Evolutionary conservation across 2,329 filamentous ascomycete species (phyloP).

Genomic region (Aspergillus quadricinctus): DNA sequence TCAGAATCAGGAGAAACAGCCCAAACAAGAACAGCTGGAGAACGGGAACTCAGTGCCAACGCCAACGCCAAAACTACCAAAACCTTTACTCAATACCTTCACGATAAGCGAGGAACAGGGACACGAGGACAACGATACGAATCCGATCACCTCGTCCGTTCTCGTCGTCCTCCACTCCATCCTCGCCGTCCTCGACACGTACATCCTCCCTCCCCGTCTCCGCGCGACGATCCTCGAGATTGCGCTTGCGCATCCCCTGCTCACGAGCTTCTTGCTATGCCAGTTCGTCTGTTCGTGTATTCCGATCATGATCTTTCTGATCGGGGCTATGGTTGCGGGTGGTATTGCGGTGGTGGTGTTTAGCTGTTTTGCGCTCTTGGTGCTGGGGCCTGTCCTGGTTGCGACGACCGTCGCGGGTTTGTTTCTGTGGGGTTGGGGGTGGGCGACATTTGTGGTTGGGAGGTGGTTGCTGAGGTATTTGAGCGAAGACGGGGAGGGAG

Average conservation of each 20-base stretch:
- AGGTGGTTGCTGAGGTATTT: slow-evolving; percentile 9
- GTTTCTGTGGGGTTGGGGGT: slow-evolving; percentile 64
- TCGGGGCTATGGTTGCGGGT: slow-evolving; percentile 60
- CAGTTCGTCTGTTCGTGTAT: slow-evolving; percentile 63
- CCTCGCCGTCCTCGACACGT: slow-evolving; percentile 7
- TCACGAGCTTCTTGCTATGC: slow-evolving; percentile 64
- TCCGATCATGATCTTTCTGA: slow-evolving; percentile 63
- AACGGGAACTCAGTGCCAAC: not conserved
- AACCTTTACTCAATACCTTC: not conserved
- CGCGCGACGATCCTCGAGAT: slow-evolving; percentile 53
- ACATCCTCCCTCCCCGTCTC: slow-evolving; percentile 56
- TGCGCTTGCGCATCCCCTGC: slow-evolving; percentile 64
- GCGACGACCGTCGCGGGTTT: slow-evolving; percentile 60
- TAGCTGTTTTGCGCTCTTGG: slow-evolving; percentile 56
- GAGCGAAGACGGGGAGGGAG: not conserved
- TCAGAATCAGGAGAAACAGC: not conserved
- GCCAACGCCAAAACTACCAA: not conserved
- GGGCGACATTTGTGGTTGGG: slow-evolving; percentile 49
- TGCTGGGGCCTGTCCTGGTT: slow-evolving; percentile 66
- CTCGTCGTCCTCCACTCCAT: slow-evolving; percentile 2
- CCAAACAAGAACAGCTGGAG: not conserved
- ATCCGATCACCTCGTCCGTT: slow-evolving; percentile 4
- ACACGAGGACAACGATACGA: not conserved
- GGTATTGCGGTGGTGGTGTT: slow-evolving; percentile 56
- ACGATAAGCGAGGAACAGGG: not conserved